These are phyloP conservation scores for Lachancea meyersii DNA, from an alignment of 805 yeast species.

Conservation along the genomic window DNA sequence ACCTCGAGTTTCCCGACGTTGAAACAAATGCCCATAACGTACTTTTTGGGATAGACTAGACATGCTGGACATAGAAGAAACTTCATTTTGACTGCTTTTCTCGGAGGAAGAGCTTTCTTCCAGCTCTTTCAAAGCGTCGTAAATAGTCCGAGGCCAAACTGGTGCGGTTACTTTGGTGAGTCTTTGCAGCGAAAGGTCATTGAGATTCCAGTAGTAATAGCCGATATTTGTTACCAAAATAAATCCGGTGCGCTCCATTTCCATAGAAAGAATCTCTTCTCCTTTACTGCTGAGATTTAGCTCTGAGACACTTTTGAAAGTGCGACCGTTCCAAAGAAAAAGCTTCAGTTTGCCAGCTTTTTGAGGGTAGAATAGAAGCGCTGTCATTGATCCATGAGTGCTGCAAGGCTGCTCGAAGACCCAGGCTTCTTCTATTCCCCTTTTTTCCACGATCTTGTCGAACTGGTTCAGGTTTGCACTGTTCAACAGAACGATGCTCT, in stretches of 20 bases:
- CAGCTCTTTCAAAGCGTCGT: constrained; percentile 17
- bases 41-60: constrained; percentile 16
- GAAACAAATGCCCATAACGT: constrained; percentile 20
- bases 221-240: constrained; percentile 21
- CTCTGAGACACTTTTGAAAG: constrained; percentile 24
- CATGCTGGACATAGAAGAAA: background rate
- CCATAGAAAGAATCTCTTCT: constrained; percentile 19
- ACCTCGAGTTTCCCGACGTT: constrained; percentile 4
- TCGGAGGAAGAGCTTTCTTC: background rate
- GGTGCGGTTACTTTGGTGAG: constrained; percentile 20
- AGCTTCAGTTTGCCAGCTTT: constrained; percentile 19
- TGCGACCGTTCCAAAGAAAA: constrained; percentile 27
- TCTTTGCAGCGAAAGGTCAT: constrained; percentile 11
- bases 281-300: constrained; percentile 15
- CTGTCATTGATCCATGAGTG: constrained; percentile 13
- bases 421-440: constrained; percentile 28
- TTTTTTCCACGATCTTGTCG: constrained; percentile 29
- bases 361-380: constrained; percentile 18
- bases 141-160: constrained; percentile 16
- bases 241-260: constrained; percentile 15
- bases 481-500: constrained; percentile 23
- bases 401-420: constrained; percentile 13
- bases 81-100: background rate
- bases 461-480: constrained; percentile 29
- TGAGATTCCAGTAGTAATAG: constrained; percentile 23